phyloP scores from a whole-genome alignment of 768 basidiomycete genomes.

The Boletus sp. region DNA sequence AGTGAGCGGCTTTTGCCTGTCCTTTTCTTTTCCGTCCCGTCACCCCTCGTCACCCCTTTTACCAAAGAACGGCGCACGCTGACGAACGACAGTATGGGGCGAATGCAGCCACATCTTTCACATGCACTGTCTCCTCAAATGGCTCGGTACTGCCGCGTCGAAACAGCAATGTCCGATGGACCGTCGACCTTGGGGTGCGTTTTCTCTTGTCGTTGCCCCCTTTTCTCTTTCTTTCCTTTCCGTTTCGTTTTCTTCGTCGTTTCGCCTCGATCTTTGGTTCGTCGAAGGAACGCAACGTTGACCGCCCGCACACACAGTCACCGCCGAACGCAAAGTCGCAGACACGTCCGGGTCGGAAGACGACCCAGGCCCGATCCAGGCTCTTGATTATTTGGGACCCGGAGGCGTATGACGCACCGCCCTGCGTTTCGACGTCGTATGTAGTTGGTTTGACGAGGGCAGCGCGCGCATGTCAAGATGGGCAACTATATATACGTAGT shows the following conservation, averaged over 20 bases:
- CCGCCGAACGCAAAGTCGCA: conserved; percentile 51
- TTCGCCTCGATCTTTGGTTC: too few species aligned
- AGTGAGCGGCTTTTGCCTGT: conserved; percentile 48
- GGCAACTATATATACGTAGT: conserved; percentile 10
- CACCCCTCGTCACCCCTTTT: too few species aligned
- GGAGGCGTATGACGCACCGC: background rate
- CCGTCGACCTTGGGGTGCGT: conserved; percentile 84
- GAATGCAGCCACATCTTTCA: conserved; percentile 98
- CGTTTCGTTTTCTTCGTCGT: background rate
- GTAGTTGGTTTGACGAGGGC: too few species aligned
- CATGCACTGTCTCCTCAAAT: conserved; percentile 97
- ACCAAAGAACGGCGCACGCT: background rate
- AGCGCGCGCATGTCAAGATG: background rate
- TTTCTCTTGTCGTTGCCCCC: background rate
- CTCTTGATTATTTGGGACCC: background rate
- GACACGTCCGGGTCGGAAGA: background rate
- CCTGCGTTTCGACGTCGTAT: too few species aligned
- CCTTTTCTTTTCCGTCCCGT: background rate
- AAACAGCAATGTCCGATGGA: conserved; percentile 99
- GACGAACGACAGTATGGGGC: conserved; percentile 83
- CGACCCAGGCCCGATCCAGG: background rate
- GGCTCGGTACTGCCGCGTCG: conserved; percentile 86
- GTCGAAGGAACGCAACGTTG: background rate
- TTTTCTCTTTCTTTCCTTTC: background rate
- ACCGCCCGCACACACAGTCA: conserved; percentile 39